Base-by-base conservation (phyloP, 192 early-diverging fungal species). In the Backusella sp. region DNA sequence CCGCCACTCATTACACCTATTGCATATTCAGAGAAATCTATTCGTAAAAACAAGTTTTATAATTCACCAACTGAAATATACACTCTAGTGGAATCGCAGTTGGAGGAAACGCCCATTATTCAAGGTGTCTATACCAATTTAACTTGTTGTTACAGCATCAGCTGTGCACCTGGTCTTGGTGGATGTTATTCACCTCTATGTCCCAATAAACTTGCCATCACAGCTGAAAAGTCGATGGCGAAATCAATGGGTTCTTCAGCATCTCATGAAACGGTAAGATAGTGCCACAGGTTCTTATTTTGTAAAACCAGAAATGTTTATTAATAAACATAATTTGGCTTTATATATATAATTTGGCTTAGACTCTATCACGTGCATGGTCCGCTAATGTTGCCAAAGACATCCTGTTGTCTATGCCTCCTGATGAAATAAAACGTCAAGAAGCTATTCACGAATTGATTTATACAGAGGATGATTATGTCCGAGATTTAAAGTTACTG, bases 401-500 rank as follows among this genome's bases (percentile, higher is more conserved):
- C 34, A 80, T 97, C 9, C 76, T 92, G 9, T 88, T 91, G 39
- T 86, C 88, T 6, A 89, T 91, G 12, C 80, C 86, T 73, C 85
- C 86, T 69, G 81, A 90, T 66, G 95, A 96, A 59, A 88, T 93
- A 8, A 90, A 94, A 76, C 85, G 97, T 35, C 97, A 99, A 76
- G 97, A 99, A 82, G 92, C 96, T 11, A 97, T 99, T 65, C 93
- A 92, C 79, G 97, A 99, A 79, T 90, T 97, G 3, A 88, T 96
- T 21, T 86, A 91, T 69, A 98, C 97, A 0, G 97, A 99, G 84
- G 86, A 87, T 23, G 97, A 98, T 81, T 99, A 97, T 80, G 90
- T 97, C 8, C 86, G 89, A 28, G 97, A 99, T 86, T 86, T 99
- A 42, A 88, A 93, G 37, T 86, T 94, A 59, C 85, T 96, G 30